Base-by-base conservation (phyloP, 345 rosid genomes). In the Viola odorata region DNA sequence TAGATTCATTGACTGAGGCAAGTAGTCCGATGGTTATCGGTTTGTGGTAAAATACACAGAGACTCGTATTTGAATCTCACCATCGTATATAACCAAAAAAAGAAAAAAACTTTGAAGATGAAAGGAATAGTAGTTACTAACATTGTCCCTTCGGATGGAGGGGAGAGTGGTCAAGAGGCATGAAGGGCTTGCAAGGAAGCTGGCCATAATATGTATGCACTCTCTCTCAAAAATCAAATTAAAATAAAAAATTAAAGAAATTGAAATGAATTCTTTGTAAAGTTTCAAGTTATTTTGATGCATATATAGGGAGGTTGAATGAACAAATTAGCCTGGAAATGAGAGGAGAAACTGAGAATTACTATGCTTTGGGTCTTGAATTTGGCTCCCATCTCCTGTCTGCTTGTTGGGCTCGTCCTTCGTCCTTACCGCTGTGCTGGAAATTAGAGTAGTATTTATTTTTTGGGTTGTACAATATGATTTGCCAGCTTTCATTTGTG, bases 181-280 rank as follows among this genome's bases (percentile, higher is more conserved):
- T 41, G 75, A 55, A 1, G 75, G 68, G 45, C 42, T 17, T 55
- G 78, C 70, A 48, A 64, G 55, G 65, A 77, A 73, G 47, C 68
- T 61, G 32, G 78, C 78, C 85, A 77, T 76, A 11, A 77, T 76
- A 11, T 53, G 44, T 23, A 23, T 41, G 57, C 65, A 48, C 37
- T 7, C 56, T 7, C n/a, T 7, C 13, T 1, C 50, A 8, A 10
- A 0, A 14, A 50, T 5, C 10, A 7, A 23, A 32, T 40, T 4
- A 42, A 16, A 0, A 17, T 32, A 12, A 50, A 16, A 49, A 63
- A 41, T 50, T 58, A 7, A 59, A 36, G 51, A 53, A 67, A 50
- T 13, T 41, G 13, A 5, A 9, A 62, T 23, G 32, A 23, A 23
- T 23, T 23, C 32, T 23, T 2, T 23, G 2, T 23, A n/a, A n/a